These are phyloP conservation scores for Spathaspora gorwiae DNA, from an alignment of 805 yeast genomes.

Conservation along the genomic window DNA sequence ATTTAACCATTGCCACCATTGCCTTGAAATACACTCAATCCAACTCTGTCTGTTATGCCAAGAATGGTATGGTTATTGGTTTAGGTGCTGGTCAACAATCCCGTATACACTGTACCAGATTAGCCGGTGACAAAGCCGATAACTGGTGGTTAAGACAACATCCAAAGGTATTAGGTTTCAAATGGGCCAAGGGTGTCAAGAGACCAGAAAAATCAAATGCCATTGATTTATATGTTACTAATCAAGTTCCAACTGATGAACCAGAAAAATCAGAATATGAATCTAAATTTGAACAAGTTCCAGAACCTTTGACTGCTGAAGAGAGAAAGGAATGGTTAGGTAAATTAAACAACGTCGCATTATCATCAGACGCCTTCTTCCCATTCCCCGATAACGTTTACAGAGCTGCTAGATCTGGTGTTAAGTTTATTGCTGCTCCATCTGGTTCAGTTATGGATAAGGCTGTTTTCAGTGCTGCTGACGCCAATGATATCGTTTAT, in stretches of 20 bases:
- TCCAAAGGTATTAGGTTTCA: conserved; percentile 84
- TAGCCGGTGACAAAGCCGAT: conserved; percentile 99
- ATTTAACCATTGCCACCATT: conserved; percentile 94
- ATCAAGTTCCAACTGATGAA: conserved; percentile 84
- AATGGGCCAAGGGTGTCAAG: conserved; percentile 98
- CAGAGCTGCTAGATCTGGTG: conserved; percentile 97
- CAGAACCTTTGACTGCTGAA: conserved; percentile 72
- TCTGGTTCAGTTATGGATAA: conserved; percentile 97
- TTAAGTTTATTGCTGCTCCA: conserved; percentile 93
- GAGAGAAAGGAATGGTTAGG: conserved; percentile 87
- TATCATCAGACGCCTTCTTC: conserved; percentile 98
- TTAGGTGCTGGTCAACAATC: conserved; percentile 99
- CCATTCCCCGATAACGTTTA: conserved; percentile 99
- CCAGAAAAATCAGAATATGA: conserved; percentile 93
- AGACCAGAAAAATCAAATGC: conserved; percentile 99
- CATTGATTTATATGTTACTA: conserved; percentile 87
- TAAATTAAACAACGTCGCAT: conserved; percentile 79
- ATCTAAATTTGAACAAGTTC: conserved; percentile 78
- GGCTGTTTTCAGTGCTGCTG: conserved; percentile 94
- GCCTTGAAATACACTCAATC: conserved; percentile 97
- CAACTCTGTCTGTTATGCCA: conserved; percentile 97
- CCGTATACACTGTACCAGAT: conserved; percentile 97
- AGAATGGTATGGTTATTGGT: conserved; percentile 98
- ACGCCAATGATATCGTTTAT: conserved; percentile 81
- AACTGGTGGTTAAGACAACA: conserved; percentile 99